Conservation (phyloP, 2,329 filamentous ascomycete genomes). For the Exutisphaerella laricina region DNA sequence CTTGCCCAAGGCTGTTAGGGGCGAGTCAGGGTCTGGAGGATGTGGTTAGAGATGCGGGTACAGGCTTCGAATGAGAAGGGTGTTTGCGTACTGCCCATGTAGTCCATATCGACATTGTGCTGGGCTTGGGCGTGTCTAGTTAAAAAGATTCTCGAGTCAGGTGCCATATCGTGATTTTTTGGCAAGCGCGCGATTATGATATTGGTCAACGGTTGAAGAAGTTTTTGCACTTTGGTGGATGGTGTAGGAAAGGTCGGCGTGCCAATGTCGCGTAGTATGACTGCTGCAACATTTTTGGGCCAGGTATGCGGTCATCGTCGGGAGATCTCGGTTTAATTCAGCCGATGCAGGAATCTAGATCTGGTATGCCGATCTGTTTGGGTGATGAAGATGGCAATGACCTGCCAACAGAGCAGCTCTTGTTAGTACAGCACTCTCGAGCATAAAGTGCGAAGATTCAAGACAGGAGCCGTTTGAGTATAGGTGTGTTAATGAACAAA, state of each 20-base stretch:
- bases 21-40: constrained; percentile 29
- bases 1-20: constrained; percentile 30
- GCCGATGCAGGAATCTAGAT: not conserved
- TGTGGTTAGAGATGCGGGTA: not conserved
- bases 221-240: not conserved
- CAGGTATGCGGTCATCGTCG: not conserved
- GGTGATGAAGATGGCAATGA: too few species aligned
- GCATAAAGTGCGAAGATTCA: too few species aligned
- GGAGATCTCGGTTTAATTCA: not conserved
- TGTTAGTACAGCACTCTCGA: too few species aligned
- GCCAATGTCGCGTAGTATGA: not conserved
- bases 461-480: too few species aligned
- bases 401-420: too few species aligned
- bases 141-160: not conserved
- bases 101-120: constrained; percentile 32
- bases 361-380: not conserved
- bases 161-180: not conserved
- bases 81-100: constrained; percentile 23
- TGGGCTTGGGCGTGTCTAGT: constrained; percentile 31
- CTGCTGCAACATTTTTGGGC: not conserved
- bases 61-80: too few species aligned
- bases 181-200: not conserved
- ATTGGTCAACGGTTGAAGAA: too few species aligned
- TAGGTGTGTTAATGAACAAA: too few species aligned
- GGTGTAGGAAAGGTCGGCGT: not conserved